These are phyloP conservation scores for Aspergillus ibericus DNA, from an alignment of 2,329 filamentous ascomycete genomes.

Conservation along the genomic window DNA sequence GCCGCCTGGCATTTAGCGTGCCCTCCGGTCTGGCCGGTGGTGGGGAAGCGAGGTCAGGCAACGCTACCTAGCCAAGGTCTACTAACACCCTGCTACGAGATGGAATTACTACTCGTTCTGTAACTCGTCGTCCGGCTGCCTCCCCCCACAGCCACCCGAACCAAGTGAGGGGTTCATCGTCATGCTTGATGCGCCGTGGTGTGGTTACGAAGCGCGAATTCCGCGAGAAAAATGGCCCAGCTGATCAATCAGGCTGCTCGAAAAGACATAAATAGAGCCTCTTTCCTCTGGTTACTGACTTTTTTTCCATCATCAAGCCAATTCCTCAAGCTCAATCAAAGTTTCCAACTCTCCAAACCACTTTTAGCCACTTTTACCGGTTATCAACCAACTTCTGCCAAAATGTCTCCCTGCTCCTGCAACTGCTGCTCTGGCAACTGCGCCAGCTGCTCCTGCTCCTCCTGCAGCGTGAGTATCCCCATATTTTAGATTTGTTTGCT, in stretches of 20 bases:
- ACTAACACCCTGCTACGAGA: background rate
- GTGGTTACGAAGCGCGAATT: background rate
- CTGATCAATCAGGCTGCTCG: background rate
- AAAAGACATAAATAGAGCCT: slow-evolving; percentile 1
- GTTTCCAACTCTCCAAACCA: background rate
- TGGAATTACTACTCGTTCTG: background rate
- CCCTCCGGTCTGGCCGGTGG: background rate
- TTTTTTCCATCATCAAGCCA: background rate
- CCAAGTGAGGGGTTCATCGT: background rate
- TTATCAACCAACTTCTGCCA: background rate
- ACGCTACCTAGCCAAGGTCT: background rate
- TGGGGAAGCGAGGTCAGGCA: background rate
- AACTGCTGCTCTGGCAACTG: slow-evolving; percentile 14
- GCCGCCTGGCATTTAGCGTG: background rate
- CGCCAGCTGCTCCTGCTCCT: slow-evolving; percentile 11
- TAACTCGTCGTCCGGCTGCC: background rate
- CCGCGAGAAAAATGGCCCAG: background rate
- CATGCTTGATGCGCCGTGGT: background rate
- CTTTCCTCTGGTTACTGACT: background rate
- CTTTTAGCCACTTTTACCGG: background rate
- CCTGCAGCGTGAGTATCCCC: slow-evolving; percentile 10
- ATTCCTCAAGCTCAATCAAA: background rate
- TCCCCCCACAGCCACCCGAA: background rate
- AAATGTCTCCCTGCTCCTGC: slow-evolving; percentile 14
- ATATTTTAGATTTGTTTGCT: background rate